A percentile compares a stretch with the other conserved stretches of the same genome.
Conservation (phyloP, 129 eudicot genomes). For the Artemisia tridentata region DNA sequence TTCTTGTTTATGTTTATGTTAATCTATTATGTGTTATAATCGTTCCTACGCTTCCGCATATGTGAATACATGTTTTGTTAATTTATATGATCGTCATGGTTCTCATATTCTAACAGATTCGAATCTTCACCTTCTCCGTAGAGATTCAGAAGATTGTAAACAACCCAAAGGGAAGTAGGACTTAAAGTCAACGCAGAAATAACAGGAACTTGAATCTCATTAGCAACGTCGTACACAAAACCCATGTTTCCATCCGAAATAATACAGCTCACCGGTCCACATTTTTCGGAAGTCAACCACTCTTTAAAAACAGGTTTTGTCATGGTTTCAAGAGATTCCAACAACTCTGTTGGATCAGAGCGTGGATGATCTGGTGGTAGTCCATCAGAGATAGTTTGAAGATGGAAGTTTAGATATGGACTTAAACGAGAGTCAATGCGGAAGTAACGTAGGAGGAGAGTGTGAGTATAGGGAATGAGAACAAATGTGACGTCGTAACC, state of each 20-base stretch:
- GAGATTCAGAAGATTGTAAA: slow-evolving; percentile 46
- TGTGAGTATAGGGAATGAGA: slow-evolving; percentile 21
- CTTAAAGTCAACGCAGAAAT: slow-evolving; percentile 53
- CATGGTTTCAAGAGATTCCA: slow-evolving; percentile 22
- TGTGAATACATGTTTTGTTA: no score
- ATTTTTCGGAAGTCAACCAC: slow-evolving; percentile 19
- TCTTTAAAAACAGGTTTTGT: slow-evolving; percentile 39
- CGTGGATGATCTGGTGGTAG: slow-evolving; percentile 26
- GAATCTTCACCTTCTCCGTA: slow-evolving; percentile 55
- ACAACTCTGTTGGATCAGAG: slow-evolving; percentile 20
- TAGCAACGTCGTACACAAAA: slow-evolving; percentile 43
- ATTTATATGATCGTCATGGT: no score
- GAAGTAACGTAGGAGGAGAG: slow-evolving; percentile 26
- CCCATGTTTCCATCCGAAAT: slow-evolving; percentile 58
- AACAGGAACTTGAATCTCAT: slow-evolving; percentile 47
- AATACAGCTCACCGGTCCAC: slow-evolving; percentile 35
- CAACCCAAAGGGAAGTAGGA: slow-evolving; percentile 60
- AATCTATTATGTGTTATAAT: no score
- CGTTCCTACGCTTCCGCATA: no score
- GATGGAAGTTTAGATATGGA: slow-evolving; percentile 20
- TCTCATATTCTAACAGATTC: no score
- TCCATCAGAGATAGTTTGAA: slow-evolving; percentile 28
- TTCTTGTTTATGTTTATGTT: no score
- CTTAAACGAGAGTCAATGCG: slow-evolving; percentile 13
- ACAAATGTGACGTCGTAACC: slow-evolving; percentile 13